Percentiles rank a stretch among this genome's conserved stretches.
Conservation (phyloP, 768 basidiomycete genomes). For the Paxillus involutus region DNA sequence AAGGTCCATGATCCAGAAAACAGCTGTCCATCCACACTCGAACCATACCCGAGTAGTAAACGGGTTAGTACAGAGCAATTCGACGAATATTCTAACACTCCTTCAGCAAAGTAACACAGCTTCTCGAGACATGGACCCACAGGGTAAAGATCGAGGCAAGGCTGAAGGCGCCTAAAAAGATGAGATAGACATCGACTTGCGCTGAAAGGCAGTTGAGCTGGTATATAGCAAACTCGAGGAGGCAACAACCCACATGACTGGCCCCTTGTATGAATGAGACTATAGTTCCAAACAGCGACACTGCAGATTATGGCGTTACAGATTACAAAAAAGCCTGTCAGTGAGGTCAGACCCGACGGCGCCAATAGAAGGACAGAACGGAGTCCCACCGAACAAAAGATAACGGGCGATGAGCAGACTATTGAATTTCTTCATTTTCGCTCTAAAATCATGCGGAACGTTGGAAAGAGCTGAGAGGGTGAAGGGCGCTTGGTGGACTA, state of each 20-base stretch:
- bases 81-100: slow-evolving; percentile 51
- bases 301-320: slow-evolving; percentile 67
- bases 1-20: slow-evolving; percentile 60
- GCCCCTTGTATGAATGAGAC: slow-evolving; percentile 41
- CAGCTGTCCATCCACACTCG: slow-evolving; percentile 59
- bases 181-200: slow-evolving; percentile 58
- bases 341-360: slow-evolving; percentile 2
- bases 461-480: slow-evolving; percentile 19
- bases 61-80: slow-evolving; percentile 50
- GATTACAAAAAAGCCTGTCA: slow-evolving; percentile 55
- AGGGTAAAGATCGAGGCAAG: slow-evolving; percentile 57
- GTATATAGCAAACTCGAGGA: background rate
- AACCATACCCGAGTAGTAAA: slow-evolving; percentile 69
- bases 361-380: background rate
- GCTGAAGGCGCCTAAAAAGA: slow-evolving; percentile 58
- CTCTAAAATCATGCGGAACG: slow-evolving; percentile 29
- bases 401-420: slow-evolving; percentile 54
- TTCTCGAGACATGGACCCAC: slow-evolving; percentile 37
- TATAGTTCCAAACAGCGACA: slow-evolving; percentile 69
- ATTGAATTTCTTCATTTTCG: slow-evolving; percentile 38
- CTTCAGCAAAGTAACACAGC: background rate
- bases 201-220: slow-evolving; percentile 27
- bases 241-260: slow-evolving; percentile 39
- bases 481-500: slow-evolving; percentile 35
- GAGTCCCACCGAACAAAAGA: slow-evolving; percentile 52